Conservation (phyloP, 164 flowering plant species). For the Chloranthus sessilifolius region DNA sequence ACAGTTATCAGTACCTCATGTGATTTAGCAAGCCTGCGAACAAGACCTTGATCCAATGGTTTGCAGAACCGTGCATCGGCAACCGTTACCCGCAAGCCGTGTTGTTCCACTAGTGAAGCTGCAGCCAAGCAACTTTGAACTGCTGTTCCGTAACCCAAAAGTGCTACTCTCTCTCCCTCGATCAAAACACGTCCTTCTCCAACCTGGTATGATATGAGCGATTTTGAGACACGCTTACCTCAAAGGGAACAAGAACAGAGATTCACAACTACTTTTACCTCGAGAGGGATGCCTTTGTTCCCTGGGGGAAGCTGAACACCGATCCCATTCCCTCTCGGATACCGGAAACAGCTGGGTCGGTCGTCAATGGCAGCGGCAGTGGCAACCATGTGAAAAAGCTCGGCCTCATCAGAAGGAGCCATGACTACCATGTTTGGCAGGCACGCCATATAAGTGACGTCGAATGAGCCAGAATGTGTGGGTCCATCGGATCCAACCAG, state of each 20-base stretch:
- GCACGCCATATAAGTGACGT: constrained; percentile 94
- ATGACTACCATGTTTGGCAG: constrained; percentile 99
- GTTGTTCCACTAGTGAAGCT: constrained; percentile 44
- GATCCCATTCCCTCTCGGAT: constrained; percentile 92
- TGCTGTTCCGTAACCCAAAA: constrained; percentile 88
- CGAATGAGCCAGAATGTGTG: constrained; percentile 95
- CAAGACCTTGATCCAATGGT: constrained; percentile 71
- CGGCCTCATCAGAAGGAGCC: constrained; percentile 98
- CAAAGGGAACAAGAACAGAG: neutral
- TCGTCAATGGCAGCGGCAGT: constrained; percentile 95
- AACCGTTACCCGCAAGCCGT: constrained; percentile 60
- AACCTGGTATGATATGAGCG: constrained; percentile 51
- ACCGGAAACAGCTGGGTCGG: constrained; percentile 86
- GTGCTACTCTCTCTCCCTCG: constrained; percentile 91
- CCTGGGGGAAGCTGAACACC: constrained; percentile 78
- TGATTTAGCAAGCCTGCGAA: constrained; percentile 70
- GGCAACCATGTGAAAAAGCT: constrained; percentile 96
- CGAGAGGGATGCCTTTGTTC: constrained; percentile 87
- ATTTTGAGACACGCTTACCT: neutral
- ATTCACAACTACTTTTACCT: constrained; percentile 48
- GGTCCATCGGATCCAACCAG: constrained; percentile 98
- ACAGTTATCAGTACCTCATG: constrained; percentile 83
- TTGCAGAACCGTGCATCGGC: constrained; percentile 97
- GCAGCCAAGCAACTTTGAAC: constrained; percentile 92
- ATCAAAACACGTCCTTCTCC: constrained; percentile 79